A percentile compares a stretch with the other conserved stretches of the same genome.
Evolutionary conservation across 75 land plant genomes (phyloP).

Genomic region (Chamaecyparis obtusa): DNA sequence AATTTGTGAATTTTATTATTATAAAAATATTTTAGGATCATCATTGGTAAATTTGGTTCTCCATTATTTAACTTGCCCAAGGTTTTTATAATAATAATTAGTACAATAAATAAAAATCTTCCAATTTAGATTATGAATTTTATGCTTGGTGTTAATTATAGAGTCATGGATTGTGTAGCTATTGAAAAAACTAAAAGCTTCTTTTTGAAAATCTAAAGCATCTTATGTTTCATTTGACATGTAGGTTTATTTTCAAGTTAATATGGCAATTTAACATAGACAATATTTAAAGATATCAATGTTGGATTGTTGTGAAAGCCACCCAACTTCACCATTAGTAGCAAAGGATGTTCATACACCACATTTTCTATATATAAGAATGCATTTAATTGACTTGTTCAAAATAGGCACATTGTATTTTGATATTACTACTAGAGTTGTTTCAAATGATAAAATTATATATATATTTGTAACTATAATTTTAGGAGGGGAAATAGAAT

Average conservation of each 20-base stretch:
- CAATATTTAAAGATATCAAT: background rate
- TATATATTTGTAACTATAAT: too few relatives aligned
- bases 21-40: slow-evolving; percentile 61
- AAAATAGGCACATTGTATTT: too few relatives aligned
- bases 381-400: too few relatives aligned
- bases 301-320: background rate
- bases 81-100: too few relatives aligned
- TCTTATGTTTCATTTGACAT: slow-evolving; percentile 66
- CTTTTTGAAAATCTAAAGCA: slow-evolving; percentile 87
- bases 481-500: too few relatives aligned
- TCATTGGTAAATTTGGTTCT: slow-evolving; percentile 95
- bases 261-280: background rate
- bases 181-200: slow-evolving; percentile 75
- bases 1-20: too few relatives aligned
- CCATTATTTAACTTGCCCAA: too few relatives aligned
- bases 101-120: too few relatives aligned
- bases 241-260: slow-evolving; percentile 6
- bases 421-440: too few relatives aligned
- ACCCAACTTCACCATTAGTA: background rate
- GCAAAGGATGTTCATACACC: background rate
- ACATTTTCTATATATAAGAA: too few relatives aligned
- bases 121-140: slow-evolving; percentile 70
- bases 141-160: slow-evolving; percentile 86
- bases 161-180: slow-evolving; percentile 92
- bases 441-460: too few relatives aligned